Percentiles rank a stretch among this genome's conserved stretches.
Conservation (phyloP, 208 protist genomes). For the Crithidia expoeki region DNA sequence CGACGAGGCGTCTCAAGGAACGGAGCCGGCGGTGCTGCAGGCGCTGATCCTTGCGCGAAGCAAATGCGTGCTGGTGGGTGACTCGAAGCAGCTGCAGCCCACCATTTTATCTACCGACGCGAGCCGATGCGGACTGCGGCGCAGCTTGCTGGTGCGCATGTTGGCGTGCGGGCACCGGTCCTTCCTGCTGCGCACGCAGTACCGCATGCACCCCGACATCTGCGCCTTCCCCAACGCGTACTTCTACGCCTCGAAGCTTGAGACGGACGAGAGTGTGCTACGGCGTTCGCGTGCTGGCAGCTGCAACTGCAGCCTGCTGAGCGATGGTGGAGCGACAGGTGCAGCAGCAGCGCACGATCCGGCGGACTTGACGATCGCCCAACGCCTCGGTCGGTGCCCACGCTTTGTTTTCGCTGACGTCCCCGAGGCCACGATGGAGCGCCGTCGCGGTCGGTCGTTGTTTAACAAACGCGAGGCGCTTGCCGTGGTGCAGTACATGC, state of each 20-base stretch:
- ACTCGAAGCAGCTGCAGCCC: slow-evolving; percentile 91
- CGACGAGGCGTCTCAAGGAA: slow-evolving; percentile 93
- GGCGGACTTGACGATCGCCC: slow-evolving; percentile 10
- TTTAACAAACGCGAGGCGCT: slow-evolving; percentile 58
- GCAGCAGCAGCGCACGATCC: not conserved
- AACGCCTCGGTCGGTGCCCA: slow-evolving; percentile 29
- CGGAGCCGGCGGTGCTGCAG: slow-evolving; percentile 86
- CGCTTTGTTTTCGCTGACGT: slow-evolving; percentile 85
- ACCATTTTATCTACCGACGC: slow-evolving; percentile 77
- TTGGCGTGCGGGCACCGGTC: slow-evolving; percentile 59
- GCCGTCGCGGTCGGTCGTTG: slow-evolving; percentile 41
- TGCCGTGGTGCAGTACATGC: slow-evolving; percentile 73
- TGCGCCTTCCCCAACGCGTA: slow-evolving; percentile 82
- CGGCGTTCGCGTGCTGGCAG: slow-evolving; percentile 9
- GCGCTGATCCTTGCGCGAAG: slow-evolving; percentile 60
- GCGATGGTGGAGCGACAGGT: not conserved
- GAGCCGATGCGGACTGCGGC: slow-evolving; percentile 53
- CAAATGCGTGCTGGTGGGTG: slow-evolving; percentile 83
- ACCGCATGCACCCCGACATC: slow-evolving; percentile 92
- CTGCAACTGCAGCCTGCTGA: slow-evolving; percentile 6
- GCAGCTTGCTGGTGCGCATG: slow-evolving; percentile 81
- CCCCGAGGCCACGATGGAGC: slow-evolving; percentile 48
- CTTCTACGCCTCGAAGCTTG: slow-evolving; percentile 76
- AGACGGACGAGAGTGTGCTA: slow-evolving; percentile 49
- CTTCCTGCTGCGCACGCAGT: slow-evolving; percentile 83